Evolutionary conservation across 208 protist genomes (phyloP), one percentile per base, ranked within the genome.

Genomic region (Wallacemonas sp.): DNA sequence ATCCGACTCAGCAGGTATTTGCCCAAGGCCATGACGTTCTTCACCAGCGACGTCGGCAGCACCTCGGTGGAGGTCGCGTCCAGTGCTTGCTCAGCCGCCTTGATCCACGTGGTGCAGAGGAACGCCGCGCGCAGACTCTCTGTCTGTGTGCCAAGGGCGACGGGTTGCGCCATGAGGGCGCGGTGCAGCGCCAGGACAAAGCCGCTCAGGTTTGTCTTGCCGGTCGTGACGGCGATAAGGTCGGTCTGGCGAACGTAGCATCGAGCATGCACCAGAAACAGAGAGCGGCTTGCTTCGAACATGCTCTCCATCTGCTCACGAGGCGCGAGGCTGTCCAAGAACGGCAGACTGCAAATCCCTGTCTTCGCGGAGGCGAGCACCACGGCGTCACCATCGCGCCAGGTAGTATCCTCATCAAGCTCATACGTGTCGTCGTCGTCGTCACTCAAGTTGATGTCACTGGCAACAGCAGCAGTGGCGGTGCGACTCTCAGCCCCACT

Each of bases 1-100:
- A 93, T 70, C 16, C 83, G 80, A 58, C 80, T 70, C 26, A 87
- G 61, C 26, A 77, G 11, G 52, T 93, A 93, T 68, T 88, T 76
- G 21, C 71, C 78, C 0, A 87, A 41, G 24, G 73, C 71, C 16
- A 84, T 33, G 2, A 65, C 64, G 70, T 92, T 92, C 60, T 80
- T 76, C 19, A 77, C 47, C 16, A 56, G 41, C 5, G 44, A n/a
- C 2, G 75, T 52, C 16, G 48, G 30, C 11, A 39, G 6, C 4
- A 12, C 43, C 41, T 38, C 47, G 34, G 63, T 61, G 17, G 33
- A 49, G 1, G 67, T 61, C 24, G 41, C 11, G 33, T 71, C 68
- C 24, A 87, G 24, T 0, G 65, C 61, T 21, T 75, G 70, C 43
- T 85, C 82, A 24, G 80, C 62, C 12, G 75, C 75, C 49, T 87